Base-by-base conservation (phyloP, 345 rosid genomes). In the Viola odorata region DNA sequence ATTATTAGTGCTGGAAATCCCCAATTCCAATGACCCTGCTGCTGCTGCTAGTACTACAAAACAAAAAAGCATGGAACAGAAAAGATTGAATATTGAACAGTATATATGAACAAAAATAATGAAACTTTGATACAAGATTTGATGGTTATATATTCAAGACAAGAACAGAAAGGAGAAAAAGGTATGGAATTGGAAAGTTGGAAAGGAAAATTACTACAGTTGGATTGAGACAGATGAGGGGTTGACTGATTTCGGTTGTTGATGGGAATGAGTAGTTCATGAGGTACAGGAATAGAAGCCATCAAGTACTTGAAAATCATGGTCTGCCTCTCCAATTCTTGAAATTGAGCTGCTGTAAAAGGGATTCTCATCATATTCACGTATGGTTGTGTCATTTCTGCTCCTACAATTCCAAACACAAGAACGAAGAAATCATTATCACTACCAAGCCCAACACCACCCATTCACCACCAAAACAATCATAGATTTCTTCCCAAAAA, bases 321-420 rank as follows among this genome's bases (percentile, higher is more conserved):
- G 9, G 91, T 88, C 75, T 94, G 99, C 61, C 90, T 86, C 81
- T 83, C 84, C 4, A 94, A 80, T 77, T 94, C 99, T 47, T 80
- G 81, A 72, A 80, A 66, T 77, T 94, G 99, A 36, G 87, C 84
- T 65, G 73, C 76, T 40, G 99, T 87, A 53, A 94, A 94, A 42
- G 91, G 97, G 51, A 45, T 55, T 42, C 60, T 50, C 68, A 23
- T 23, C 32, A 16, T 38, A 63, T 57, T 69, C 60, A 63, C 38
- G 58, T 23, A 23, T 2, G 77, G 50, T 57, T 74, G 80, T 69
- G 73, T 68, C 79, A 79, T 81, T 63, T 73, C 87, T 23, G 32
- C 32, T 66, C 78, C 85, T 83, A 53, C 50, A 68, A 44, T 14
- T 40, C 50, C 23, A 75, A 37, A 61, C 7, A 36, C 9, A 37